Evolutionary conservation across 106 monocot species (phyloP), one percentile per base, ranked within the genome.

Genomic region (Vanilla planifolia): DNA sequence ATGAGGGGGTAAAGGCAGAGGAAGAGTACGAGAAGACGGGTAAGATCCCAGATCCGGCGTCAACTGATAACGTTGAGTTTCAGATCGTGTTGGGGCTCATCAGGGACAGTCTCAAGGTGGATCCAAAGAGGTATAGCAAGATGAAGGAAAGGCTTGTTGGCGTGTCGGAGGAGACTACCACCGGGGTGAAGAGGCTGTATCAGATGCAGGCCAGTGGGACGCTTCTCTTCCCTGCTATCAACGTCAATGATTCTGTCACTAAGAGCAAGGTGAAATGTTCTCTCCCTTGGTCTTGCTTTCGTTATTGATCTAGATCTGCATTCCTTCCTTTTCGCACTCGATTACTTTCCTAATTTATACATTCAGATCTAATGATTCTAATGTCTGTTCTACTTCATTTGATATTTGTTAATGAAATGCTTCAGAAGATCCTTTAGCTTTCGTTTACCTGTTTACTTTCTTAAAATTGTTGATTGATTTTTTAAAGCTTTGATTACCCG

Each of bases 171-270:
- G 82, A 82, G 73, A 82, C 82, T 4, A 82, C 82, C 52, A 82
- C 82, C 3, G 82, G 82, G 5, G 82, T 82, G 11, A 66, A 77
- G 59, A 68, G 82, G 61, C 63, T 82, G 16, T 77, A 82, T 51
- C 77, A 82, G 73, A 82, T 73, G 78, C 61, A 77, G 65, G 65
- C 64, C 41, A 82, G 40, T 36, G 73, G 73, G 3, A 65, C 69
- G 17, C 73, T 77, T 13, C 62, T 82, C 15, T 77, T 82, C 66
- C 77, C 82, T 14, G 77, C 73, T 51, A 81, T 81, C 60, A 81
- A 81, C 40, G 81, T 81, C 67, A 81, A 81, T 33, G 81, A 81
- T 44, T 76, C 81, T 20, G 81, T 81, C 33, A 81, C 81, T 76
- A 81, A 81, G 76, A 81, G 81, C 81, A 81, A 81, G 81, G 81